phyloP scores from a whole-genome alignment of 2,329 filamentous ascomycete species.

The Iodosphaeria phyllophila region DNA sequence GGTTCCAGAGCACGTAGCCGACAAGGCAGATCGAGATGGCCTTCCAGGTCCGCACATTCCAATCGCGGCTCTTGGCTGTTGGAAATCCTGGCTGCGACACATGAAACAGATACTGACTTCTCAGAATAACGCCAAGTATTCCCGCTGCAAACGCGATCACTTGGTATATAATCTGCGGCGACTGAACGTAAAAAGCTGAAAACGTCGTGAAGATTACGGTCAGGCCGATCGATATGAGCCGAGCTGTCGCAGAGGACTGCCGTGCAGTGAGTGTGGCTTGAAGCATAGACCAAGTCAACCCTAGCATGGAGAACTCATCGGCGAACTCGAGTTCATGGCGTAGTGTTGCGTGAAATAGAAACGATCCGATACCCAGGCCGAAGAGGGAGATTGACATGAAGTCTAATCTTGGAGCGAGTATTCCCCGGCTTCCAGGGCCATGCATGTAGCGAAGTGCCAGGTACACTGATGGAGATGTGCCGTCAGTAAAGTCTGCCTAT shows the following conservation, averaged over 20 bases:
- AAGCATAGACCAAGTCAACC: conserved; percentile 30
- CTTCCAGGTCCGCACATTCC: conserved; percentile 9
- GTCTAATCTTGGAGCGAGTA: conserved; percentile 16
- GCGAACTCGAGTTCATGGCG: conserved; percentile 23
- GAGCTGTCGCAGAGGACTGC: conserved; percentile 16
- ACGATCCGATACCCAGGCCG: conserved; percentile 21
- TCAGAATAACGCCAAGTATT: conserved; percentile 14
- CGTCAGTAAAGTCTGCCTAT: background rate
- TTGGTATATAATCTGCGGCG: conserved; percentile 24
- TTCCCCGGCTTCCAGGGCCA: conserved; percentile 10
- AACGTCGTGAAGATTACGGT: conserved; percentile 21
- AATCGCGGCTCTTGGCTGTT: conserved; percentile 10
- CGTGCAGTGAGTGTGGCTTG: conserved; percentile 27
- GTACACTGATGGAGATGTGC: conserved; percentile 17
- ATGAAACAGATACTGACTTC: conserved; percentile 17
- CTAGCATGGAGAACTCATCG: conserved; percentile 41
- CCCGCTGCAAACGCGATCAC: conserved; percentile 17
- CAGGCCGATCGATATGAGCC: conserved; percentile 17
- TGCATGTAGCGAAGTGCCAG: conserved; percentile 20
- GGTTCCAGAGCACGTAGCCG: conserved; percentile 35
- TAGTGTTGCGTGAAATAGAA: conserved; percentile 24
- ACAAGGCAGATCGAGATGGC: conserved; percentile 17
- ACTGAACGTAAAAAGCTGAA: conserved; percentile 21
- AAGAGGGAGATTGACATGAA: conserved; percentile 22
- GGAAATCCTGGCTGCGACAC: conserved; percentile 12